Evolutionary conservation across 2,329 filamentous ascomycete species (phyloP), one percentile per base, ranked within the genome.

Genomic region (Acrodontium crateriforme): DNA sequence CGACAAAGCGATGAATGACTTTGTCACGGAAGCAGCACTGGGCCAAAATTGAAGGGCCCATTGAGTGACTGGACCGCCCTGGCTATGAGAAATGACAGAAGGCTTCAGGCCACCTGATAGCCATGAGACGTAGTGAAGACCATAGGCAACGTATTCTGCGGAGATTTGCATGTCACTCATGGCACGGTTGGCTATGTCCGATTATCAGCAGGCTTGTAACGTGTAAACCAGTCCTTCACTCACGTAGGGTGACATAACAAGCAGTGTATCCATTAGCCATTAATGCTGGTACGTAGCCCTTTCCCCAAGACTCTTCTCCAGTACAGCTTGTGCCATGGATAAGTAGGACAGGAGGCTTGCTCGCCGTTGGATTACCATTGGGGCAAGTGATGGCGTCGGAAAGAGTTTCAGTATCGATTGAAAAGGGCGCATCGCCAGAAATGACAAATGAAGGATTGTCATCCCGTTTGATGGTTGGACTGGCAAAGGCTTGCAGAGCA

Each of bases 111-210:
- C 45, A 9, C 37, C 41, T 9, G 46, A 41, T 2, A 50, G 31
- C 3, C 25, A 27, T 5, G 44, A 45, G 23, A 47, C 31, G 25
- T 46, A 40, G 32, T 49, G 45, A 6, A 50, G 27, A 25, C 33
- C 41, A 32, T 50, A 49, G 5, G 46, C 46, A 8, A 49, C 40
- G 25, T 49, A 49, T 32, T 50, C 44, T 18, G 42, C 36, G 14
- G 39, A 42, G 26, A 49, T 25, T 31, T 50, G 47, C 47, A 50
- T 50, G 31, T 50, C 46, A 20, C 42, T 43, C 43, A 49, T 46
- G 8, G 40, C 39, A 5, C 43, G 37, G 17, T 41, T 38, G 9
- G 45, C 42, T 46, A 16, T 23, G 13, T 16, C 13, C 17, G 19
- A n/a, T n/a, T 9, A 11, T 24, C 21, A 25, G 20, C 10, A 31